These are phyloP conservation scores for Vigna unguiculata DNA, from an alignment of 306 rosid species.

Conservation along the genomic window DNA sequence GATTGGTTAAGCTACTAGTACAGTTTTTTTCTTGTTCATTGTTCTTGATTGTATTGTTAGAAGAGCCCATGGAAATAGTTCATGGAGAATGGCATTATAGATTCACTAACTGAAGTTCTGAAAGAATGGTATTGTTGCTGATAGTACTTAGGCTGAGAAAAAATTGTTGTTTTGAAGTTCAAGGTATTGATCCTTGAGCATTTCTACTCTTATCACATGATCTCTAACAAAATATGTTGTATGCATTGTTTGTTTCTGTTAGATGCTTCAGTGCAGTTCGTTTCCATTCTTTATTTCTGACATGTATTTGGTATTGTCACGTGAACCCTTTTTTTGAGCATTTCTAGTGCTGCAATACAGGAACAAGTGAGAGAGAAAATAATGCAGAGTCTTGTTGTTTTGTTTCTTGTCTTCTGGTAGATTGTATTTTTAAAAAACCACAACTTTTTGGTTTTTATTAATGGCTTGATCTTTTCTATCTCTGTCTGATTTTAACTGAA, in stretches of 20 bases:
- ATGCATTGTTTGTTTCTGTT: conserved; percentile 14
- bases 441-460: not conserved
- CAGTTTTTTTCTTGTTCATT: conserved; percentile 2
- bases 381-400: not conserved
- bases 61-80: not conserved
- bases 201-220: not conserved
- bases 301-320: not conserved
- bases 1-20: not conserved
- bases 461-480: not conserved
- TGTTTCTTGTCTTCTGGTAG: conserved; percentile 1
- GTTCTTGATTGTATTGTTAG: conserved; percentile 13
- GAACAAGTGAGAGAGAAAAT: not conserved
- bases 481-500: not conserved
- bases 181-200: conserved; percentile 25
- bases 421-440: not conserved
- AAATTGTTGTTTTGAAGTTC: conserved; percentile 26
- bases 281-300: not conserved
- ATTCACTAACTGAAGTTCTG: not conserved
- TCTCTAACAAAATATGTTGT: conserved; percentile 11
- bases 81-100: not conserved
- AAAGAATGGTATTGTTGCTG: not conserved
- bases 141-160: not conserved
- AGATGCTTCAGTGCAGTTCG: conserved; percentile 27
- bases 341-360: not conserved
- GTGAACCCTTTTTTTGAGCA: not conserved